Evolutionary conservation across 768 basidiomycete genomes (phyloP).

Genomic region (Strobilomyces confusus): DNA sequence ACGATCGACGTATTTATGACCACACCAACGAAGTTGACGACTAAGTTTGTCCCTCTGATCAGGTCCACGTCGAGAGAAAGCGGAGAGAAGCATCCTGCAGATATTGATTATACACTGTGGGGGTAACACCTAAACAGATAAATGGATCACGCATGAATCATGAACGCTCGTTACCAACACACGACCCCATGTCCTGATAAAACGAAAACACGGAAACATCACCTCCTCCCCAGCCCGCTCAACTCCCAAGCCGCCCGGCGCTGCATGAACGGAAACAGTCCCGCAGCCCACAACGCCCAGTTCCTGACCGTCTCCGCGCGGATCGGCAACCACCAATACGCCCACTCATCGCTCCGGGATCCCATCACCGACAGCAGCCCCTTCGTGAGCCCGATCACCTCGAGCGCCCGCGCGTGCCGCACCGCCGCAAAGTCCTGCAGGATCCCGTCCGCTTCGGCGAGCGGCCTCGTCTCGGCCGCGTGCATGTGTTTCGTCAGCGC

Average conservation of each 20-base stretch:
- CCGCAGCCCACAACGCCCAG: slow-evolving; percentile 21
- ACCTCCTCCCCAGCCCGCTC: not conserved
- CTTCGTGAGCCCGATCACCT: slow-evolving; percentile 41
- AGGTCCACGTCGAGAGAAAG: too few relatives aligned
- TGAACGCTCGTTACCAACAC: too few relatives aligned
- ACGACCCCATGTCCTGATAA: too few relatives aligned
- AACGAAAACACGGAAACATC: too few relatives aligned
- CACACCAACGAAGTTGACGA: too few relatives aligned
- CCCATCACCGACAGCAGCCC: slow-evolving; percentile 24
- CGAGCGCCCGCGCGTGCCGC: slow-evolving; percentile 39
- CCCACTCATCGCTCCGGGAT: slow-evolving; percentile 3
- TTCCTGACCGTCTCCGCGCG: slow-evolving; percentile 26
- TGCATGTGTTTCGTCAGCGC: slow-evolving; percentile 35
- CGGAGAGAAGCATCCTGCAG: too few relatives aligned
- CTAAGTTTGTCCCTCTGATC: too few relatives aligned
- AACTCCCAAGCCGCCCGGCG: not conserved
- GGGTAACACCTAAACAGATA: too few relatives aligned
- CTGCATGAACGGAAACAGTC: slow-evolving; percentile 9
- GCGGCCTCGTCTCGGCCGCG: slow-evolving; percentile 4
- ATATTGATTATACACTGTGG: too few relatives aligned
- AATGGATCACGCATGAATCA: too few relatives aligned
- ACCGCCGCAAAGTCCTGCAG: slow-evolving; percentile 34
- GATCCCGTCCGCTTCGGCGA: slow-evolving; percentile 25
- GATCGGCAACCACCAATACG: slow-evolving; percentile 24
- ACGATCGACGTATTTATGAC: too few relatives aligned